phyloP scores from a whole-genome alignment of 495 filamentous ascomycete species.

The Penicillium dipodomyicola region DNA sequence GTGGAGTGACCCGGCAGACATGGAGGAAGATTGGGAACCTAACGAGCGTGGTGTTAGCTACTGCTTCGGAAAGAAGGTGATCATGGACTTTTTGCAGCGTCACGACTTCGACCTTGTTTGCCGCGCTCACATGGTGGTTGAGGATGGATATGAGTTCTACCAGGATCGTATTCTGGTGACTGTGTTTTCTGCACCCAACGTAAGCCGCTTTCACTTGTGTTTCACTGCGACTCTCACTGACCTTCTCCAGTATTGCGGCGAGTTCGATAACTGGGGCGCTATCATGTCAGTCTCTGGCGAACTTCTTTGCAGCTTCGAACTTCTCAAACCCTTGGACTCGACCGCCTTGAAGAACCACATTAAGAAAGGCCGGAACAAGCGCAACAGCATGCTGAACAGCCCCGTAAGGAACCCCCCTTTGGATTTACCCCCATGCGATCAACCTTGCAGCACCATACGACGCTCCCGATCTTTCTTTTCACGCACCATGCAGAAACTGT shows the following conservation, averaged over 20 bases:
- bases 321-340: constrained; percentile 96
- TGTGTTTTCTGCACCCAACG: constrained; percentile 96
- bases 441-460: constrained; percentile 20
- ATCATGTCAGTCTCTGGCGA: constrained; percentile 97
- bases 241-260: constrained; percentile 80
- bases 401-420: constrained; percentile 61
- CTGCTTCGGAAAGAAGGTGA: constrained; percentile 98
- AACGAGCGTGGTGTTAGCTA: constrained; percentile 98
- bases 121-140: constrained; percentile 98
- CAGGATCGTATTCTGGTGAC: constrained; percentile 94
- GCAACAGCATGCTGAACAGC: constrained; percentile 88
- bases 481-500: not conserved
- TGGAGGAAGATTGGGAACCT: constrained; percentile 96
- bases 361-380: constrained; percentile 93
- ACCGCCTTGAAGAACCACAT: constrained; percentile 97
- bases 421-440: constrained; percentile 30
- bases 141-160: constrained; percentile 99
- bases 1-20: constrained; percentile 97
- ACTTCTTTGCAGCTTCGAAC: constrained; percentile 93
- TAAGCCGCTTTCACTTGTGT: constrained; percentile 47
- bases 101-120: constrained; percentile 98
- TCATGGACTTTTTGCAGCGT: constrained; percentile 89
- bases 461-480: constrained; percentile 25
- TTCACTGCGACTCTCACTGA: constrained; percentile 23
- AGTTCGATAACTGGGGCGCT: constrained; percentile 99